Evolutionary conservation across 2,329 filamentous ascomycete species (phyloP).

Genomic region (Scytalidium lignicola): DNA sequence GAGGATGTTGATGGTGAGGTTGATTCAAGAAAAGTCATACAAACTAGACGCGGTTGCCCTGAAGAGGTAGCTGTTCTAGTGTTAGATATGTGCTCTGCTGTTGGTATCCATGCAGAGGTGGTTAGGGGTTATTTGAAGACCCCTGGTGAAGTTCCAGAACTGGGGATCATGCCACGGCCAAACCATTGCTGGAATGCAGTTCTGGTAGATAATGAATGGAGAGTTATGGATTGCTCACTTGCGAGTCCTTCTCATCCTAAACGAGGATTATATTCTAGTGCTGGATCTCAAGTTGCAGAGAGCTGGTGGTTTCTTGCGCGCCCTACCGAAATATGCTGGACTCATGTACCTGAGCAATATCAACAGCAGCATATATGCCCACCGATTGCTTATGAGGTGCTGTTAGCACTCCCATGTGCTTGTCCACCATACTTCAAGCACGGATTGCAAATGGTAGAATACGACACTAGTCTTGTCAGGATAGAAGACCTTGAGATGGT

Average conservation of each 20-base stretch:
- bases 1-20: conserved; percentile 84
- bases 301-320: conserved; percentile 90
- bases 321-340: conserved; percentile 89
- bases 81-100: conserved; percentile 86
- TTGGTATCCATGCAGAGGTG: conserved; percentile 82
- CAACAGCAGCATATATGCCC: conserved; percentile 92
- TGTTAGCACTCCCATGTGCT: conserved; percentile 80
- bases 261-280: conserved; percentile 70
- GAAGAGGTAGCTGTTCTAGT: conserved; percentile 88
- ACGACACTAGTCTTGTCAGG: conserved; percentile 79
- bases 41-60: conserved; percentile 76
- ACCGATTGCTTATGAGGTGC: conserved; percentile 75
- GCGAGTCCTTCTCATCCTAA: conserved; percentile 87
- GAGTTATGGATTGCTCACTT: conserved; percentile 90
- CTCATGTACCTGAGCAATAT: conserved; percentile 83
- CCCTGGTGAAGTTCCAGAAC: conserved; percentile 77
- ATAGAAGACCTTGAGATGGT: conserved; percentile 92
- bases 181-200: conserved; percentile 99
- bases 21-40: conserved; percentile 78
- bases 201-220: conserved; percentile 89
- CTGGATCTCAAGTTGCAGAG: conserved; percentile 66
- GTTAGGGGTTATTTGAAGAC: conserved; percentile 86
- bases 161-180: conserved; percentile 74
- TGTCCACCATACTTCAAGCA: conserved; percentile 88
- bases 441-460: conserved; percentile 73